A percentile compares a stretch with the other conserved stretches of the same genome.
Conservation (phyloP, 2,329 filamentous ascomycete species). For the Monosporascus sp. region DNA sequence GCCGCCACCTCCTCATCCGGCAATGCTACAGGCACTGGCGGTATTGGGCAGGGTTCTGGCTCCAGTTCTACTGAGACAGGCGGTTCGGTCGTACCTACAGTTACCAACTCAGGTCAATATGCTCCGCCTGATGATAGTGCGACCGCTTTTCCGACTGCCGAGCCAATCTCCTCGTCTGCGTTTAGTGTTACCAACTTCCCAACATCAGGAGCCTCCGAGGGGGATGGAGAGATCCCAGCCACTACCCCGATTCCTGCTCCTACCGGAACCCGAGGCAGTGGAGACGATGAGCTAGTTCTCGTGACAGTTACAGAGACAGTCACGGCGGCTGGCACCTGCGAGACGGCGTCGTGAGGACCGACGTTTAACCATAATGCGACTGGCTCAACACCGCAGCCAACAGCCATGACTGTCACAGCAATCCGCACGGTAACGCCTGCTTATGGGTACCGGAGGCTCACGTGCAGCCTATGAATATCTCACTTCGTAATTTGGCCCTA, state of each 20-base stretch:
- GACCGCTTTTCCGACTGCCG: constrained; percentile 3
- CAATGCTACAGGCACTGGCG: neutral
- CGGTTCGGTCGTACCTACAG: constrained; percentile 11
- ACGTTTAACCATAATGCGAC: constrained; percentile 1
- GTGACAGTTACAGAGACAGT: constrained; percentile 26
- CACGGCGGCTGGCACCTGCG: constrained; percentile 20
- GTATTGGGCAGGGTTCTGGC: constrained; percentile 1
- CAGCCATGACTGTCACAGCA: constrained; percentile 9
- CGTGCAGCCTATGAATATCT: constrained; percentile 3
- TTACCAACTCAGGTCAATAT: constrained; percentile 8
- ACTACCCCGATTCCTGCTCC: constrained; percentile 6
- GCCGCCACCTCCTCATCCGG: neutral
- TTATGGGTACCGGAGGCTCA: constrained; percentile 3
- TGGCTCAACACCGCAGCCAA: constrained; percentile 4
- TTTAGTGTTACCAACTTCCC: constrained; percentile 11
- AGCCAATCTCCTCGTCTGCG: neutral
- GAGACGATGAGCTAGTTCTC: constrained; percentile 10
- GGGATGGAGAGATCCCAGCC: constrained; percentile 1
- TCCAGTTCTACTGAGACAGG: constrained; percentile 3
- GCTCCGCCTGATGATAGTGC: constrained; percentile 15
- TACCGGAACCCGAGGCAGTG: constrained; percentile 1
- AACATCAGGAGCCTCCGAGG: constrained; percentile 1
- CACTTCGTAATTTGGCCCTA: neutral
- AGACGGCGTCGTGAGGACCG: constrained; percentile 17
- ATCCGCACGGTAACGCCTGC: constrained; percentile 7